phyloP scores from a whole-genome alignment of 495 filamentous ascomycete genomes.

The Tuber aestivum region DNA sequence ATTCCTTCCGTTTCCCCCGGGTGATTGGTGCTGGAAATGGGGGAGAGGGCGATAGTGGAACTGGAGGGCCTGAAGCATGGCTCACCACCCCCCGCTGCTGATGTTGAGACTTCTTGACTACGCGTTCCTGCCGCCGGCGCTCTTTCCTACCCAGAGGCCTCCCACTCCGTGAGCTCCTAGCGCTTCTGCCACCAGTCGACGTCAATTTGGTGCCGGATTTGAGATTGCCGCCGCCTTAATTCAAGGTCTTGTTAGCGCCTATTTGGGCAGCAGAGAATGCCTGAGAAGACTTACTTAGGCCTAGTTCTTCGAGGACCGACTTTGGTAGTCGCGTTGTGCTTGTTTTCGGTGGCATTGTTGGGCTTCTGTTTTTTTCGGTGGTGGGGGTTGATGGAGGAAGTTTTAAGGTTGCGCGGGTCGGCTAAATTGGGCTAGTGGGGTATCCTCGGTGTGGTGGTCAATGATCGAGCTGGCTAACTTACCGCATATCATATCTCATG shows the following conservation, averaged over 20 bases:
- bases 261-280: background rate
- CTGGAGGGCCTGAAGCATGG: constrained; percentile 1
- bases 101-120: constrained; percentile 44
- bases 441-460: background rate
- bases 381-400: background rate
- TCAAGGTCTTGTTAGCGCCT: background rate
- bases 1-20: constrained; percentile 30
- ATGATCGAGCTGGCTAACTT: background rate
- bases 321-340: constrained; percentile 61
- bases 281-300: constrained; percentile 43
- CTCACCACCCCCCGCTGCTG: background rate
- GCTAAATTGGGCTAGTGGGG: constrained; percentile 2
- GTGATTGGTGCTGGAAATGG: constrained; percentile 2
- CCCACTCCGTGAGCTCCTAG: constrained; percentile 16
- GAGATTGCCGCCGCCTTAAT: background rate
- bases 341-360: constrained; percentile 33
- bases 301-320: constrained; percentile 55
- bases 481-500: too few species aligned
- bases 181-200: background rate
- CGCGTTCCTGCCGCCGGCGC: constrained; percentile 49
- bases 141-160: constrained; percentile 48
- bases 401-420: background rate
- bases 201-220: background rate
- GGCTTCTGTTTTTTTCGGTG: constrained; percentile 5
- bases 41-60: constrained; percentile 18